Percentiles rank a stretch among this genome's conserved stretches.
Conservation (phyloP, 2,329 filamentous ascomycete genomes). For the Cladosporium sp. region DNA sequence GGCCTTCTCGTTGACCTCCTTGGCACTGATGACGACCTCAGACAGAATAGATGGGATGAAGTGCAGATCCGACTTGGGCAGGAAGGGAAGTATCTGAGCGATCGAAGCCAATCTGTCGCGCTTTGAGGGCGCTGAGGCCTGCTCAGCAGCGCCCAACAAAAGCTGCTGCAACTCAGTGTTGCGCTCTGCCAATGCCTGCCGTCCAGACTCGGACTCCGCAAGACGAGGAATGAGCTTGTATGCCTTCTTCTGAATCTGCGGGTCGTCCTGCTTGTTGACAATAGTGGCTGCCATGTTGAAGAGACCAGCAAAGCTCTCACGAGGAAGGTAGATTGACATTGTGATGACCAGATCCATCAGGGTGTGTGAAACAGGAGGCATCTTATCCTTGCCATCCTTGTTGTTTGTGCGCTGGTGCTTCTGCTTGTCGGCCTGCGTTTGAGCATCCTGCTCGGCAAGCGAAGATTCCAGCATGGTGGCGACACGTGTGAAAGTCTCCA, state of each 20-base stretch:
- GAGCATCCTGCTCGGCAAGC: constrained; percentile 59
- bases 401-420: constrained; percentile 47
- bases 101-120: constrained; percentile 85
- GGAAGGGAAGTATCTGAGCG: constrained; percentile 72
- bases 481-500: constrained; percentile 85
- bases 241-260: constrained; percentile 96
- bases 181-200: constrained; percentile 72
- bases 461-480: constrained; percentile 78
- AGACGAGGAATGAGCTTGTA: constrained; percentile 96
- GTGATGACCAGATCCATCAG: constrained; percentile 96
- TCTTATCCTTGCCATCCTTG: constrained; percentile 61
- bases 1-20: constrained; percentile 96
- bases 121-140: constrained; percentile 81
- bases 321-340: constrained; percentile 88
- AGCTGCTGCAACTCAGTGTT: constrained; percentile 79
- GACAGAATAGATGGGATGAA: constrained; percentile 91
- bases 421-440: constrained; percentile 64
- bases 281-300: constrained; percentile 86
- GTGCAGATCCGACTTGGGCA: constrained; percentile 77
- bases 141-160: constrained; percentile 75
- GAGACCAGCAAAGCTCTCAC: constrained; percentile 78
- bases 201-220: constrained; percentile 75
- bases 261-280: constrained; percentile 77
- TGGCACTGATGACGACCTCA: constrained; percentile 93
- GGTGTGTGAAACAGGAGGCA: constrained; percentile 91